A percentile compares a stretch with the other conserved stretches of the same genome.
These are phyloP conservation scores for Lichtheimia corymbifera DNA, from an alignment of 371 early-diverging fungal species.

Conservation along the genomic window DNA sequence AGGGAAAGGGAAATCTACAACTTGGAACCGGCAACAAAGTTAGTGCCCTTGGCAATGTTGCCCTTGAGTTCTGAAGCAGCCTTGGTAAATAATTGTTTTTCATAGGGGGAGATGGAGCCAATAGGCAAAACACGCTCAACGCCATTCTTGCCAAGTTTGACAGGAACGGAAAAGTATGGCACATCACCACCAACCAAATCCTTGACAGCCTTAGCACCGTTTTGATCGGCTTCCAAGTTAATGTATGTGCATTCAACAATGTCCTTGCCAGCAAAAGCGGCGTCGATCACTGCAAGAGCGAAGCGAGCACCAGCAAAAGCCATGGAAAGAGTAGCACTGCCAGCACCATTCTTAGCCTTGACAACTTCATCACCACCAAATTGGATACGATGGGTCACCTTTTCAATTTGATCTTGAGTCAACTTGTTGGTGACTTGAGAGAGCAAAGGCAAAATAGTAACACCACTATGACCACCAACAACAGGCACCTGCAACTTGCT, in stretches of 20 bases:
- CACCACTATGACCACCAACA: slow-evolving; percentile 92
- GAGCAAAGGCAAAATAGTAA: slow-evolving; percentile 84
- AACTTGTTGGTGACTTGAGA: slow-evolving; percentile 65
- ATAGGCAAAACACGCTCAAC: slow-evolving; percentile 72
- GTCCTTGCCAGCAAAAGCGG: slow-evolving; percentile 59
- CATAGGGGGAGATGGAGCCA: slow-evolving; percentile 66
- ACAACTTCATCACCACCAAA: slow-evolving; percentile 96
- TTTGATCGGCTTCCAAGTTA: slow-evolving; percentile 72
- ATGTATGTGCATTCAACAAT: slow-evolving; percentile 83
- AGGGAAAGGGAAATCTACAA: slow-evolving; percentile 11
- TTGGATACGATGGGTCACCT: slow-evolving; percentile 86
- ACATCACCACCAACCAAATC: slow-evolving; percentile 51
- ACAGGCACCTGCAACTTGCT: slow-evolving; percentile 72
- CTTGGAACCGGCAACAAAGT: slow-evolving; percentile 51
- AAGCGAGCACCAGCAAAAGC: slow-evolving; percentile 92
- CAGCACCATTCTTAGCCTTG: slow-evolving; percentile 87
- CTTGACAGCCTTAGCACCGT: slow-evolving; percentile 52
- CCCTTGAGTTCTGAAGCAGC: slow-evolving; percentile 77
- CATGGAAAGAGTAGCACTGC: slow-evolving; percentile 89
- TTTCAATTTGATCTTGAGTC: slow-evolving; percentile 71
- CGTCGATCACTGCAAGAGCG: slow-evolving; percentile 70
- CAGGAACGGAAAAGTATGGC: slow-evolving; percentile 82
- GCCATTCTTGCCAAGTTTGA: slow-evolving; percentile 84
- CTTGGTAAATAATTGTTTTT: slow-evolving; percentile 68
- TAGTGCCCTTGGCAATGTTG: slow-evolving; percentile 74